Base-by-base conservation (phyloP, 805 yeast species). In the Lipomyces starkeyi region DNA sequence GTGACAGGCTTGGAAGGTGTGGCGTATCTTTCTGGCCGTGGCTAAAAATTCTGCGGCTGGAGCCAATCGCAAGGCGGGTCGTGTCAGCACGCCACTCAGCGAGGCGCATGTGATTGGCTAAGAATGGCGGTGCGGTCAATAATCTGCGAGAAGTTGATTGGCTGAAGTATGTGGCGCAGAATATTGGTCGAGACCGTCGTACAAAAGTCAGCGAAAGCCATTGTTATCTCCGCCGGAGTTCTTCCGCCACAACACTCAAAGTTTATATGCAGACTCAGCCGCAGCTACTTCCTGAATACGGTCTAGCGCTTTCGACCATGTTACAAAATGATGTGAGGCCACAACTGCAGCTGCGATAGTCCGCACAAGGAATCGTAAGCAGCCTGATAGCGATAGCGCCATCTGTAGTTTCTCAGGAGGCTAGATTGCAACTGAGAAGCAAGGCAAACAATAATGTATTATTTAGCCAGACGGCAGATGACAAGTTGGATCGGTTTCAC, bases 21-120 rank as follows among this genome's bases (percentile, higher is more conserved):
- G 43, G 43, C 43, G 20, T 43, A 37, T 13, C 40, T 11, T 14
- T 5, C 17, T 43, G 13, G 20, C 49, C 1, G 49, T n/a, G 49
- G 49, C 49, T 17, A n/a, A 17, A 17, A 7, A 1, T 6, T 7
- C 2, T 43, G 49, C 7, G 49, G 11, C 49, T n/a, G 49, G 3
- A 43, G 49, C 49, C 49, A 43, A 43, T 43, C 9, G 49, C 22
- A n/a, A 17, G 22, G 11, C 49, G 20, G 9, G 20, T 17, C 22
- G 13, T 1, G 22, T 43, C 22, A 43, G 22, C 20, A 43, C 49
- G 49, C 49, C 20, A 17, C 3, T 4, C 49, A n/a, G 11, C 22
- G 49, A 43, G 49, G 49, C 49, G 49, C 49, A 43, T 43, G 49
- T 43, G 49, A 43, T 43, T 43, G 49, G 49, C 43, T 37, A 14